These are phyloP conservation scores for Fragaria iinumae DNA, from an alignment of 306 rosid genomes.

Conservation along the genomic window DNA sequence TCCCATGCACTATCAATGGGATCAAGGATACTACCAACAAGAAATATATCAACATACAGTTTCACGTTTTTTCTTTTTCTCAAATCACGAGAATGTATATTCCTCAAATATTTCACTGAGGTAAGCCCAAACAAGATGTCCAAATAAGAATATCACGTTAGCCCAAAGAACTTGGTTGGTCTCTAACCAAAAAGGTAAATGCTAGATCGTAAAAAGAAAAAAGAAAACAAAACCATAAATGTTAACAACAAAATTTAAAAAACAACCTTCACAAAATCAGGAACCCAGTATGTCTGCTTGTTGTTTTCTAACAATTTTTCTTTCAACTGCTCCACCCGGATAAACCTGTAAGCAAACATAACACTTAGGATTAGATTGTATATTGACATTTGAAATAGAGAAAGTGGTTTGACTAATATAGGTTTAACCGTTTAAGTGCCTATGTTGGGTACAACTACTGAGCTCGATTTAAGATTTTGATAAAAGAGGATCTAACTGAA, in stretches of 20 bases:
- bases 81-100: not conserved
- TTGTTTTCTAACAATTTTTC: slow-evolving; percentile 85
- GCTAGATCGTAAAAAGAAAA: not conserved
- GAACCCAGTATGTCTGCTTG: slow-evolving; percentile 90
- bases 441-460: not conserved
- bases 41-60: too few species aligned
- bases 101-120: not conserved
- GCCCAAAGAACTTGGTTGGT: too few species aligned
- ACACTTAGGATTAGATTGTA: slow-evolving; percentile 12
- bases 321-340: slow-evolving; percentile 78
- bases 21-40: too few species aligned
- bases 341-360: slow-evolving; percentile 61
- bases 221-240: not conserved
- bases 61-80: too few species aligned
- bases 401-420: not conserved
- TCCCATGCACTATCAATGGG: too few species aligned
- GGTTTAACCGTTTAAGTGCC: not conserved
- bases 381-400: not conserved
- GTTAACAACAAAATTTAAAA: not conserved
- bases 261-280: slow-evolving; percentile 92
- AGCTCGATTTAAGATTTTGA: not conserved
- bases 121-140: too few species aligned
- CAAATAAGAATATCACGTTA: too few species aligned
- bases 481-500: not conserved
- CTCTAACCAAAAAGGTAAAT: too few species aligned